phyloP scores from a whole-genome alignment of 2,329 filamentous ascomycete species.

The Penicillium occitanis region DNA sequence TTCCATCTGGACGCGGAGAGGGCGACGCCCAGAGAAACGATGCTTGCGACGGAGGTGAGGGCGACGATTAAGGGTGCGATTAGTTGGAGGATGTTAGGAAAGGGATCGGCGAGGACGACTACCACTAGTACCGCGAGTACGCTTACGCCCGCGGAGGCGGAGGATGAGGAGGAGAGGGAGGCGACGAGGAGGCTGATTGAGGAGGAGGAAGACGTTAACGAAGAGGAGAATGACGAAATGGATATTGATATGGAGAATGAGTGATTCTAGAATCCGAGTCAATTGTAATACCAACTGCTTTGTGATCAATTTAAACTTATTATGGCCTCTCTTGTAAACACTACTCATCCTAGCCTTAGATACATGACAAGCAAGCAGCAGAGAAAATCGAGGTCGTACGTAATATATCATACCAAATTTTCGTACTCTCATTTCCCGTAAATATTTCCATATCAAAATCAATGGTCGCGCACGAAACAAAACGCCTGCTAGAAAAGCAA shows the following conservation, averaged over 20 bases:
- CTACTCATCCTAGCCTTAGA: slow-evolving; percentile 12
- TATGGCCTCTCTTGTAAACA: background rate
- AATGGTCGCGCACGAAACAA: slow-evolving; percentile 4
- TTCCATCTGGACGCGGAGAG: slow-evolving; percentile 31
- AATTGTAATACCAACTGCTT: background rate
- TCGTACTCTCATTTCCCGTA: slow-evolving; percentile 15
- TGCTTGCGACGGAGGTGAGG: slow-evolving; percentile 39
- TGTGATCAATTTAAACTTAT: background rate
- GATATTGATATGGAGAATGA: slow-evolving; percentile 19
- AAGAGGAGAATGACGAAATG: slow-evolving; percentile 17
- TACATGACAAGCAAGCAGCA: slow-evolving; percentile 12
- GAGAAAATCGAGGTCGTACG: slow-evolving; percentile 4
- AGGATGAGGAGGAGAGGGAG: slow-evolving; percentile 25
- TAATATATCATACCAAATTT: slow-evolving; percentile 2
- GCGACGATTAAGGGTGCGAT: slow-evolving; percentile 35
- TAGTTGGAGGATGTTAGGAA: slow-evolving; percentile 27
- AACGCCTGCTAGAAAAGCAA: slow-evolving; percentile 2
- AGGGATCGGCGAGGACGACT: slow-evolving; percentile 33
- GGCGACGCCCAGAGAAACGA: slow-evolving; percentile 28
- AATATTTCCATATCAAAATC: slow-evolving; percentile 5
- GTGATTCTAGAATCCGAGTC: background rate
- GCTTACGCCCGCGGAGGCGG: slow-evolving; percentile 23
- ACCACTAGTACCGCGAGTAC: slow-evolving; percentile 24
- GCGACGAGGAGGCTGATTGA: slow-evolving; percentile 22
- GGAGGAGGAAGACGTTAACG: slow-evolving; percentile 23